phyloP scores from a whole-genome alignment of 2,329 filamentous ascomycete species.

The Beauveria rudraprayagi region DNA sequence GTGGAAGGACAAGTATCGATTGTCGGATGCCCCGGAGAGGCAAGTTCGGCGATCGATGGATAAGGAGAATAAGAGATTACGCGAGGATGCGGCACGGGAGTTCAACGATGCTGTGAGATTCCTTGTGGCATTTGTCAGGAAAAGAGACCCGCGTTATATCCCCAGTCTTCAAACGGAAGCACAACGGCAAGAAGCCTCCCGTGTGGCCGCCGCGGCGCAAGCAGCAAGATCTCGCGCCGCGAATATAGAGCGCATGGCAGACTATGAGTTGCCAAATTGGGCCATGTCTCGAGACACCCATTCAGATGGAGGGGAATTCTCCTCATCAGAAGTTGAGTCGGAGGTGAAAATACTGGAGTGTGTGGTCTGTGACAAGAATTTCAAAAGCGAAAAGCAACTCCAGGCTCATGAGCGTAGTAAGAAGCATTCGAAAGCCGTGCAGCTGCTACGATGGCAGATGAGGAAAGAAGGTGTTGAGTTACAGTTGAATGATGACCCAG shows the following conservation, averaged over 20 bases:
- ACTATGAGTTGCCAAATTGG: slow-evolving; percentile 66
- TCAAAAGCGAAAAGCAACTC: slow-evolving; percentile 88
- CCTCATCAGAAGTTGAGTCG: slow-evolving; percentile 44
- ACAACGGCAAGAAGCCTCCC: slow-evolving; percentile 69
- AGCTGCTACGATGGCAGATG: slow-evolving; percentile 76
- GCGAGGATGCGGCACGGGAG: slow-evolving; percentile 75
- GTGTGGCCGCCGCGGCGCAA: slow-evolving; percentile 74
- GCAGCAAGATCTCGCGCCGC: slow-evolving; percentile 75
- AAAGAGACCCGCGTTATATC: slow-evolving; percentile 80
- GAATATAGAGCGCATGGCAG: slow-evolving; percentile 65
- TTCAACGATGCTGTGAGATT: slow-evolving; percentile 90
- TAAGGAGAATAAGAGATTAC: slow-evolving; percentile 80
- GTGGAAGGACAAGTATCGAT: slow-evolving; percentile 80
- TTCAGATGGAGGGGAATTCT: slow-evolving; percentile 54
- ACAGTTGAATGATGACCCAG: slow-evolving; percentile 26
- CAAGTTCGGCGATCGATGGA: slow-evolving; percentile 79
- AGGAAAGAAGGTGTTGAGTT: slow-evolving; percentile 64
- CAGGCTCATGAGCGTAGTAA: slow-evolving; percentile 93
- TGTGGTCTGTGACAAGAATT: slow-evolving; percentile 67
- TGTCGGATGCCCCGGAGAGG: slow-evolving; percentile 81
- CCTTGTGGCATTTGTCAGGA: slow-evolving; percentile 79
- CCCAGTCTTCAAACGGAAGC: slow-evolving; percentile 69
- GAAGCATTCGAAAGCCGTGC: slow-evolving; percentile 83
- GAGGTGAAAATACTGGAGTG: slow-evolving; percentile 62
- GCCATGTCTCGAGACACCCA: slow-evolving; percentile 50